Conservation (phyloP, 352 stramenopile species). For the Pythium brassicae region DNA sequence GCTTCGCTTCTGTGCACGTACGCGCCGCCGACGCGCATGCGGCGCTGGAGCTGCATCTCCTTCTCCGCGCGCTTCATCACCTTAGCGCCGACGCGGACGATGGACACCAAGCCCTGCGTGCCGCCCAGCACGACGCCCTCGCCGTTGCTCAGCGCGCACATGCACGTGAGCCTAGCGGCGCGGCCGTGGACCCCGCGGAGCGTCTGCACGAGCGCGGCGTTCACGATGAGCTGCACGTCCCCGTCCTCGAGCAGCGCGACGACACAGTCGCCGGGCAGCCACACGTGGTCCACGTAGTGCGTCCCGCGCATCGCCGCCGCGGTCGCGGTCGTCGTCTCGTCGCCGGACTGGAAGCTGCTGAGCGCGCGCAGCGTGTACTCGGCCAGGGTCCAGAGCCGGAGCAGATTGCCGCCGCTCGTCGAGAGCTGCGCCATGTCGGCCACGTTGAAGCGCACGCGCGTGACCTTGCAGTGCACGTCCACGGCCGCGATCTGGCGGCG, state of each 20-base stretch:
- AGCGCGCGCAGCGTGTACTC: constrained; percentile 69
- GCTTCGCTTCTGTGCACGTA: constrained; percentile 15
- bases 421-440: constrained; percentile 79
- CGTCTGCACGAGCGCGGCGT: constrained; percentile 69
- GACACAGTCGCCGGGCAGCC: constrained; percentile 61
- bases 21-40: constrained; percentile 47
- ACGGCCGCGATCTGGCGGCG: constrained; percentile 51
- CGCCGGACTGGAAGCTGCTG: constrained; percentile 71
- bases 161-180: constrained; percentile 26
- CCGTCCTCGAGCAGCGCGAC: constrained; percentile 67
- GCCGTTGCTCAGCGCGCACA: constrained; percentile 38
- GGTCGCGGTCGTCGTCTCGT: constrained; percentile 69
- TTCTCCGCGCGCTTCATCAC: constrained; percentile 53
- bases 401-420: constrained; percentile 55
- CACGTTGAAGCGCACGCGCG: constrained; percentile 68
- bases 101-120: constrained; percentile 49
- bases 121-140: constrained; percentile 58
- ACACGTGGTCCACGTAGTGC: constrained; percentile 67
- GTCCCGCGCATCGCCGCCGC: constrained; percentile 29
- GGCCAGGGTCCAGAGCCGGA: constrained; percentile 74
- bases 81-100: constrained; percentile 51
- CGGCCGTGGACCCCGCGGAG: constrained; percentile 54
- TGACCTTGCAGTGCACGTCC: constrained; percentile 70
- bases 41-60: constrained; percentile 63
- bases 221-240: constrained; percentile 70